phyloP scores from a whole-genome alignment of 441 rosid species.

The Caryocar brasiliense region DNA sequence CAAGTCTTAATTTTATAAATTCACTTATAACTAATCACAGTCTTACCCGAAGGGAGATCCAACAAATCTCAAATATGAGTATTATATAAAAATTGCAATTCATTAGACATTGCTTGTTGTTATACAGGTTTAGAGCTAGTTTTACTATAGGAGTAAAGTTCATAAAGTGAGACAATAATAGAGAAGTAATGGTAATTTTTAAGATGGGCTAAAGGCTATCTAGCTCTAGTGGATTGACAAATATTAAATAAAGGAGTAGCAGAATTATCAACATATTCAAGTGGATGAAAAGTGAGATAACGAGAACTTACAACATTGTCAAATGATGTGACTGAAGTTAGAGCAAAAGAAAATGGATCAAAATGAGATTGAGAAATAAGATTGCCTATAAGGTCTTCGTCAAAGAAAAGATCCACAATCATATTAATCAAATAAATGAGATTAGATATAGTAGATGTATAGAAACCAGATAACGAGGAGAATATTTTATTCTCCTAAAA shows the following conservation, averaged over 20 bases:
- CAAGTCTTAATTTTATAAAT: neutral
- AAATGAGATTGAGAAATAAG: neutral
- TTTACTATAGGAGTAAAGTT: neutral
- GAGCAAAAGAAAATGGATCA: neutral
- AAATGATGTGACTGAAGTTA: neutral
- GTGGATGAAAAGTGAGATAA: too few relatives aligned
- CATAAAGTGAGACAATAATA: neutral
- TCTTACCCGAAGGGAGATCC: neutral
- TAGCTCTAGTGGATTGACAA: too few relatives aligned
- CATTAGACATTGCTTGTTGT: neutral
- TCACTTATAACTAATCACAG: neutral
- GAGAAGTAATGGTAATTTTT: neutral
- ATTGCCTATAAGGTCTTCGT: neutral
- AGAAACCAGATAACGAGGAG: neutral
- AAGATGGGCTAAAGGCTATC: too few relatives aligned
- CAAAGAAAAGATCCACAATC: neutral
- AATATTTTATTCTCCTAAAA: neutral
- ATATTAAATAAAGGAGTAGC: too few relatives aligned
- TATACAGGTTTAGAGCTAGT: neutral
- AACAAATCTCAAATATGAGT: neutral
- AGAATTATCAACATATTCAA: too few relatives aligned
- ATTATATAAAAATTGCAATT: neutral
- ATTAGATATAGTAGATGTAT: neutral
- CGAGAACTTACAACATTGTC: neutral
- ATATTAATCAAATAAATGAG: neutral